These are phyloP conservation scores for Eustoma russellianum DNA, from an alignment of 257 asterid species.

Conservation along the genomic window DNA sequence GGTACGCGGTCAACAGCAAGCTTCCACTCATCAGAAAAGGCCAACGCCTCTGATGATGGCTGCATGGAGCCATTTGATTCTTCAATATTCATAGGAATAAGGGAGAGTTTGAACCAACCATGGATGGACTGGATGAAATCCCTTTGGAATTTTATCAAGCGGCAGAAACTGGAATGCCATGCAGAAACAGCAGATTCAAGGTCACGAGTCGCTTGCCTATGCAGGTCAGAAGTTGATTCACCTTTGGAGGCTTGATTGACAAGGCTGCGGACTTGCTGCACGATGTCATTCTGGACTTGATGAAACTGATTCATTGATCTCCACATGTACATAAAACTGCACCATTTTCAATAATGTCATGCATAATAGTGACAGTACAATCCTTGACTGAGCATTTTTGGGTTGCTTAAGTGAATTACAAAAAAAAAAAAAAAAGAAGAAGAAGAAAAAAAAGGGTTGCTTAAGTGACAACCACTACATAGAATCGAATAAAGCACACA, in stretches of 20 bases:
- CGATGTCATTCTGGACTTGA: constrained; percentile 72
- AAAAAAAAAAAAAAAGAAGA: too few species aligned
- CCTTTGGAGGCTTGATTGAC: constrained; percentile 46
- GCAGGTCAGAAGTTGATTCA: constrained; percentile 75
- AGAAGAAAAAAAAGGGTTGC: too few species aligned
- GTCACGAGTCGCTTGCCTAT: constrained; percentile 86
- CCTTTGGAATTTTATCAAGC: constrained; percentile 65
- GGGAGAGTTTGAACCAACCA: constrained; percentile 87
- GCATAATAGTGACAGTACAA: too few species aligned
- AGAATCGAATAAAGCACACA: too few species aligned
- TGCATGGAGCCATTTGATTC: constrained; percentile 24
- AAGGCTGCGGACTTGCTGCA: constrained; percentile 93
- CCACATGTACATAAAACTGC: constrained; percentile 99
- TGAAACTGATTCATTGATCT: constrained; percentile 88
- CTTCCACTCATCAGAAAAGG: constrained; percentile 89
- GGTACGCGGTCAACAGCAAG: constrained; percentile 83
- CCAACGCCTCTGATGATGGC: constrained; percentile 38
- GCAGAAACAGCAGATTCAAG: constrained; percentile 86
- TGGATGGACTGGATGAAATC: constrained; percentile 67
- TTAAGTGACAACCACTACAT: too few species aligned
- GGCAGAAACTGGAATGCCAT: constrained; percentile 93
- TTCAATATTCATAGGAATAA: constrained; percentile 45
- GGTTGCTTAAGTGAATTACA: too few species aligned
- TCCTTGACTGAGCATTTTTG: too few species aligned
- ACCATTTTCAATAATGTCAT: constrained; percentile 10